Evolutionary conservation across 164 flowering plant species (phyloP), one percentile per base, ranked within the genome.

Genomic region (Houttuynia cordata): DNA sequence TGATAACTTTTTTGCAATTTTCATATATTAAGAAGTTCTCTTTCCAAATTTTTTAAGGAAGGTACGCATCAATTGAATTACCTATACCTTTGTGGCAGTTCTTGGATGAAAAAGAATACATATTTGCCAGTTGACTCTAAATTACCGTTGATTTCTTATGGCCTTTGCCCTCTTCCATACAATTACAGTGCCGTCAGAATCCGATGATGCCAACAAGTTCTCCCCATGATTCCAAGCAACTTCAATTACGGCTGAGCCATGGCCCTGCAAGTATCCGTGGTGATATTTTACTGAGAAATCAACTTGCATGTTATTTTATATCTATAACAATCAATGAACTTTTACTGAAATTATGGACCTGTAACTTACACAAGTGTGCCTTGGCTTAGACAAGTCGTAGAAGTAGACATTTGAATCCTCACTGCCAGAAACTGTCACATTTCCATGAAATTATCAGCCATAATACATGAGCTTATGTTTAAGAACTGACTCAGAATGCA

Each of bases 191-290:
- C 97, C 99, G 58, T 83, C 87, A 67, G 85, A 79, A 80, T 94
- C 99, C n/a, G 96, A 88, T 39, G 99, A 90, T 19, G 96, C 99
- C 77, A 91, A 70, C 53, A 94, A 80, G 71, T 88, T 94, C 73
- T 91, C 97, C 47, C 99, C 99, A 66, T 91, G 80, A 79, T 94
- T 94, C 99, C 99, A 94, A 63, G 95, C 86, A 64, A 94, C 75
- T 41, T 79, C 93, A 53, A 84, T 77, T 25, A 82, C 92, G 39
- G 88, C 71, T 63, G 79, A 86, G 45, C 87, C 75, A 70, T 91
- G 99, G 54, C 99, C 99, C 99, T 94, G 85, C 79, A 83, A n/a
- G 12, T 39, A 17, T 8, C 13, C 23, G 15, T 24, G 20, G 50
- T 19, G n/a, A 55, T 3, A 15, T n/a, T 24, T 10, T 30, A 14